Evolutionary conservation across 169 alveolate species (phyloP).

Genomic region (Plasmodium reichenowi): DNA sequence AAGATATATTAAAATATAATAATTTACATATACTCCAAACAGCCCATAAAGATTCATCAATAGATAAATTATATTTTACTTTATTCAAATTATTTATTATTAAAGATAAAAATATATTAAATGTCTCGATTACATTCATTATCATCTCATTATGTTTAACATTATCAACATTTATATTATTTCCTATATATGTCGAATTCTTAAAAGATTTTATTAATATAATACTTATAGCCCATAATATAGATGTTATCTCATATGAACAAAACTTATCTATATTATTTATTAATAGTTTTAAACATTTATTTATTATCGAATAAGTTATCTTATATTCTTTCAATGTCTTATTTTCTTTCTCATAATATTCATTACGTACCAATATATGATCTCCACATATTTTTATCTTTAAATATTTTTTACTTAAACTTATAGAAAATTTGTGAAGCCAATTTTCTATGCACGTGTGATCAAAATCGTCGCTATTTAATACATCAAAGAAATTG

Average conservation of each 20-base stretch:
- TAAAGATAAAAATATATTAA: conserved; percentile 34
- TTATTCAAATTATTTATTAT: conserved; percentile 10
- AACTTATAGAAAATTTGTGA: conserved; percentile 47
- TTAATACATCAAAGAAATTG: conserved; percentile 29
- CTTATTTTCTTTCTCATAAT: neutral
- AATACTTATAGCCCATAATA: conserved; percentile 60
- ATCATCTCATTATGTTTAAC: neutral
- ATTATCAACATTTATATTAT: neutral
- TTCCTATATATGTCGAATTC: neutral
- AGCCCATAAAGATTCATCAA: conserved; percentile 70
- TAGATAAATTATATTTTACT: conserved; percentile 37
- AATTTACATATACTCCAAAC: conserved; percentile 57
- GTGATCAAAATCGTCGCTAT: conserved; percentile 19
- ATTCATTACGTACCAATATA: conserved; percentile 17
- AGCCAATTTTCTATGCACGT: conserved; percentile 68
- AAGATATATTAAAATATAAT: conserved; percentile 18
- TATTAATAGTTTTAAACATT: conserved; percentile 32
- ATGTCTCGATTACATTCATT: conserved; percentile 4
- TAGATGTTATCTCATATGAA: conserved; percentile 49
- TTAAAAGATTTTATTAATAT: conserved; percentile 20
- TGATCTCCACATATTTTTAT: conserved; percentile 16
- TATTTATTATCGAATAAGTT: neutral
- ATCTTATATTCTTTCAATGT: conserved; percentile 33
- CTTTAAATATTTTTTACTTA: conserved; percentile 38
- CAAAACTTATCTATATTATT: conserved; percentile 33